Conservation (phyloP, 2,329 filamentous ascomycete genomes). For the Fusarium sp. region DNA sequence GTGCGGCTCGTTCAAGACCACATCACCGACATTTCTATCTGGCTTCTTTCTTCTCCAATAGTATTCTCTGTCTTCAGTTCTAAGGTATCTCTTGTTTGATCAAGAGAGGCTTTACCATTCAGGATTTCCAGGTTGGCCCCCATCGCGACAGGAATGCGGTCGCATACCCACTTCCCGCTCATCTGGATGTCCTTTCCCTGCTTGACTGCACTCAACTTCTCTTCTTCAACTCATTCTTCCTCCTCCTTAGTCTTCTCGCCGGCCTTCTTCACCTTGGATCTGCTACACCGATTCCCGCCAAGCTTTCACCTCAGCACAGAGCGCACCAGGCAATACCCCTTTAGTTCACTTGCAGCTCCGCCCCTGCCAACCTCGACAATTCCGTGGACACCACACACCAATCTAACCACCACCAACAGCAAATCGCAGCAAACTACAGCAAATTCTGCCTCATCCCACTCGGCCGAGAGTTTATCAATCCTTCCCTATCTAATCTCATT, state of each 20-base stretch:
- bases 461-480: background rate
- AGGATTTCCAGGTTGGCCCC: background rate
- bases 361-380: background rate
- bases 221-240: background rate
- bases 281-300: background rate
- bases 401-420: background rate
- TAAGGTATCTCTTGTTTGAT: background rate
- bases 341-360: background rate
- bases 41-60: background rate
- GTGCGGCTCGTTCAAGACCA: slow-evolving; percentile 1
- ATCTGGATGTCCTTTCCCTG: background rate
- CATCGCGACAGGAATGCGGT: background rate
- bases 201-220: background rate
- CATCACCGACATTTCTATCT: slow-evolving; percentile 2
- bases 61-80: background rate
- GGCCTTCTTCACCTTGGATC: background rate
- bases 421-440: background rate
- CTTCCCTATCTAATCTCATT: background rate
- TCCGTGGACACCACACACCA: background rate
- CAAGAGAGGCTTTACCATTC: background rate
- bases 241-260: background rate
- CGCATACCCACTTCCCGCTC: slow-evolving; percentile 19
- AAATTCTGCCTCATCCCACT: background rate
- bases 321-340: background rate
- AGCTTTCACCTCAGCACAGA: background rate